These are phyloP conservation scores for Adiantum capillusveneris DNA, from an alignment of 75 land plant species.

Conservation along the genomic window DNA sequence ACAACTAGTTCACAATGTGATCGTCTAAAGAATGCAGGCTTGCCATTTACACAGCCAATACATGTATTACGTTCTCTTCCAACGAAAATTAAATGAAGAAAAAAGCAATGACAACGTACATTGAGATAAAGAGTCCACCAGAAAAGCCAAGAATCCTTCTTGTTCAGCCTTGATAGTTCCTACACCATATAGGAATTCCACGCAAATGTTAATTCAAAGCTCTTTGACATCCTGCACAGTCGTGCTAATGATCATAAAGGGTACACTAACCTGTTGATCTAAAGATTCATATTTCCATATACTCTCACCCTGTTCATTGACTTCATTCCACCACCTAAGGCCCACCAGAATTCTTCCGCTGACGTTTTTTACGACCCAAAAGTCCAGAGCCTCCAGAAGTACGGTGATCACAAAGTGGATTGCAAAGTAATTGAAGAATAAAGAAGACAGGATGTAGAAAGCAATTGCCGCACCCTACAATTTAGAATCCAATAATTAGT, in stretches of 20 bases:
- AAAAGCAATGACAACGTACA: constrained; percentile 7
- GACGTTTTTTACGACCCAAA: constrained; percentile 99
- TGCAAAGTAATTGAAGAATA: constrained; percentile 77
- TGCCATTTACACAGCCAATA: no score
- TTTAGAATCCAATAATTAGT: background rate
- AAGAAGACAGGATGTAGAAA: constrained; percentile 82
- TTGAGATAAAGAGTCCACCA: constrained; percentile 94
- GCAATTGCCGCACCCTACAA: constrained; percentile 84
- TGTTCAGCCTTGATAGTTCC: constrained; percentile 86
- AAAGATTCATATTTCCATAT: constrained; percentile 95
- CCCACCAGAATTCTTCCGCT: constrained; percentile 97
- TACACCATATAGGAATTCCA: no score
- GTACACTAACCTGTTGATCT: constrained; percentile 69
- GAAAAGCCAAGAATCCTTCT: constrained; percentile 97
- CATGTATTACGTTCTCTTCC: no score
- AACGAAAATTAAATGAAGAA: no score
- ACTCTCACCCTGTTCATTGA: constrained; percentile 90
- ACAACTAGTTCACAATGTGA: no score
- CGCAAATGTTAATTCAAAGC: no score
- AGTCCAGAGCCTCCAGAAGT: constrained; percentile 86
- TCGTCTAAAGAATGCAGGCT: no score
- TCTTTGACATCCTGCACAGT: no score
- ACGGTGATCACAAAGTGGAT: constrained; percentile 97
- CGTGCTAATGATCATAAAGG: no score
- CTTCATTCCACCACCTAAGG: constrained; percentile 99